Evolutionary conservation across 257 asterid genomes (phyloP), one percentile per base, ranked within the genome.

Genomic region (Cruciata laevipes): DNA sequence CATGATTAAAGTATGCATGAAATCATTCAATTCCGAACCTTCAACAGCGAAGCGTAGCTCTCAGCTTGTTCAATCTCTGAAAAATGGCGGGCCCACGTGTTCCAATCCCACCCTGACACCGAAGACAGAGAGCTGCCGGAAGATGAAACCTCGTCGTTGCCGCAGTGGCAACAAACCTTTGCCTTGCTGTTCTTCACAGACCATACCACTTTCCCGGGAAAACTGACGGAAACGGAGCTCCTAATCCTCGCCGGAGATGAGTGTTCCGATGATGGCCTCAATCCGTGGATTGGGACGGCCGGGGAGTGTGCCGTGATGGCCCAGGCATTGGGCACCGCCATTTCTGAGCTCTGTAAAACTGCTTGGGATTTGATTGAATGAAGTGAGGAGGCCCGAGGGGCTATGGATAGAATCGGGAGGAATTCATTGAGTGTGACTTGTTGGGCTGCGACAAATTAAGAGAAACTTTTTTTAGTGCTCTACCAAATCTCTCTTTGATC

Each of bases 41-140:
- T 90, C 30, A 93, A 82, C 49, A 88, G 72, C 72, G 97, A 90
- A 38, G 90, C 81, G 73, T 83, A 83, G 78, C 83, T 89, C 78
- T 91, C 96, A 20, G 89, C 90, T 84, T 85, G 96, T 70, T 91
- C 97, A 76, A 87, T 87, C 77, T 87, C 98, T 30, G 91, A 76
- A 74, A 91, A 89, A 84, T 91, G 83, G 71, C 91, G 87, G 20
- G 83, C 85, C 98, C 98, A 91, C 71, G 83, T 75, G 68, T 80
- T 87, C 98, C 98, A 90, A 82, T 93, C 94, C 98, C 97, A 93
- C 65, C 81, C 93, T 4, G 78, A 79, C 5, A 76, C 69, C 14
- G 87, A 75, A 49, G 86, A 67, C 33, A 77, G 65, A 69, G 82
- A 78, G 67, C 72, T 72, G 58, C 65, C 68, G 47, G 37, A 68